phyloP scores from a whole-genome alignment of 768 basidiomycete species.

The Lyophyllum atratum region DNA sequence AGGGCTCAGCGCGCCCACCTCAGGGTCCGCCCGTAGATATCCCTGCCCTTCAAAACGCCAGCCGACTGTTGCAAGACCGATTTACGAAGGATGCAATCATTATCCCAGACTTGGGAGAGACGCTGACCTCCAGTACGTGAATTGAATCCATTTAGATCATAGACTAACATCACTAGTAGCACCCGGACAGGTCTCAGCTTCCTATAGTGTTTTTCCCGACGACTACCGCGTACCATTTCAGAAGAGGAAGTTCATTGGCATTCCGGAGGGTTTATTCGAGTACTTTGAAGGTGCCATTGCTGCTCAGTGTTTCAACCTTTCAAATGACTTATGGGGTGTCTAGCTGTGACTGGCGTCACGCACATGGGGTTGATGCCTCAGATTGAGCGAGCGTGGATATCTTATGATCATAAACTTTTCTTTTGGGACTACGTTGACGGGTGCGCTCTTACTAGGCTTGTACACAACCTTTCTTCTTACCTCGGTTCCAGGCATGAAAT shows the following conservation, averaged over 20 bases:
- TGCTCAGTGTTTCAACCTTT: background rate
- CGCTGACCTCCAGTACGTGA: slow-evolving; percentile 58
- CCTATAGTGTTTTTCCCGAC: slow-evolving; percentile 76
- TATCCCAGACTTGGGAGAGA: slow-evolving; percentile 76
- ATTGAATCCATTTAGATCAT: slow-evolving; percentile 9
- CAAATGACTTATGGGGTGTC: slow-evolving; percentile 7
- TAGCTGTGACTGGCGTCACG: slow-evolving; percentile 69
- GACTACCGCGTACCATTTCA: slow-evolving; percentile 81
- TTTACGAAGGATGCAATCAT: slow-evolving; percentile 72
- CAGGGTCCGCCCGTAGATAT: slow-evolving; percentile 55
- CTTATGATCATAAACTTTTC: slow-evolving; percentile 91
- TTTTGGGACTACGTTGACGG: slow-evolving; percentile 97
- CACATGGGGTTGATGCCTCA: slow-evolving; percentile 92
- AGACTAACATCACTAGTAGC: slow-evolving; percentile 37
- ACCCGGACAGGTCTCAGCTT: slow-evolving; percentile 68
- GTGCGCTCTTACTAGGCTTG: slow-evolving; percentile 45
- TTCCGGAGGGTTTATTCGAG: slow-evolving; percentile 77
- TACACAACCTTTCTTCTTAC: background rate
- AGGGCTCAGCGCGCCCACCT: slow-evolving; percentile 8
- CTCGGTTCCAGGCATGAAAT: slow-evolving; percentile 70
- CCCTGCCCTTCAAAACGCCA: slow-evolving; percentile 62
- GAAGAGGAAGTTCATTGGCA: slow-evolving; percentile 73
- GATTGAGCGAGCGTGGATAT: slow-evolving; percentile 94
- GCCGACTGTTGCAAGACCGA: slow-evolving; percentile 65
- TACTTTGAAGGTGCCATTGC: slow-evolving; percentile 69